Base-by-base conservation (phyloP, 2,329 filamentous ascomycete genomes). In the Endothia cerciana region DNA sequence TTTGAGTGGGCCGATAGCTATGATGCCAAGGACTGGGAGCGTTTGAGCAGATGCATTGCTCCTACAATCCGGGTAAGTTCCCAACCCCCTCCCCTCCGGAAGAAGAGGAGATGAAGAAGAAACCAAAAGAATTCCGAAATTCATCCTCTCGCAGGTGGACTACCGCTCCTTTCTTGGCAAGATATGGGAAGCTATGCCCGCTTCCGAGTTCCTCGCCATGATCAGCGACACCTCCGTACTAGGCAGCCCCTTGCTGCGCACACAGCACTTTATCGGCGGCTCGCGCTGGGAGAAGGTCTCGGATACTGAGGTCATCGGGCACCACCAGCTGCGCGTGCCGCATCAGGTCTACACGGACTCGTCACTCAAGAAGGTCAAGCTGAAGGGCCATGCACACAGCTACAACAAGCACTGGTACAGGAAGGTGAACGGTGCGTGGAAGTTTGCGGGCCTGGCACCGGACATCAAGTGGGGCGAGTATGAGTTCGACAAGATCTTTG, bases 151-250 rank as follows among this genome's bases (percentile, higher is more conserved):
- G 17, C 75, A 89, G 82, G 84, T 93, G 72, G 91, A 93, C 81
- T 93, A 93, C 83, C 86, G 85, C 60, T 82, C 83, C 49, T 86
- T 89, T 75, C 82, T 87, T 62, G 81, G 86, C 74, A 84, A 84
- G 73, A 75, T 85, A 64, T 89, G 86, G 86, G 82, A 85, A 59
- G 80, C 82, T 60, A 88, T 89, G 85, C 79, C 84, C 1, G 84
- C 85, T 0, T 81, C 84, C 3, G 85, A 89, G n/a, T 90, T 83
- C 77, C 78, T 89, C 73, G 72, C 76, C 69, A 88, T 89, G 85
- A 79, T 87, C 70, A 85, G 85, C 33, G 80, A 82, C 72, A 76
- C 79, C 25, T 76, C 80, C 2, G 86, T 90, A 68, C 79, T 90
- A 33, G 87, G 88, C 67, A 85, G 89, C 77, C 82, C 82, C 41